Percentiles rank a stretch among this genome's conserved stretches.
Conservation (phyloP, 305 asterid genomes). For the Solanum hybrid region DNA sequence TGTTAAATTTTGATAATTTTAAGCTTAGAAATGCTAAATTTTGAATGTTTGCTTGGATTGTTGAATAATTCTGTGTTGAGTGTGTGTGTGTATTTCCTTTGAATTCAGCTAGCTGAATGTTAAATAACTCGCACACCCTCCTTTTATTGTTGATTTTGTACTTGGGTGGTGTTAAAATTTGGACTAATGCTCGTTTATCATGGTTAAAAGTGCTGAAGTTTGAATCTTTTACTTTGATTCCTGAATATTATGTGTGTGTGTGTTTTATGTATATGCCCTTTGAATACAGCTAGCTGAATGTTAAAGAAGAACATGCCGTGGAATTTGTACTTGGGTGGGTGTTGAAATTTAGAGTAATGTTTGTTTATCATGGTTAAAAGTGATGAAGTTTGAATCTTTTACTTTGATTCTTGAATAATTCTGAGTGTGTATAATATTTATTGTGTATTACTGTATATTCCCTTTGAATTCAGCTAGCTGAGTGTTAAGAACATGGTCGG, state of each 20-base stretch:
- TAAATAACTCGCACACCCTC: not conserved
- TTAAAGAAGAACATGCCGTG: not conserved
- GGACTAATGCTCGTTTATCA: not conserved
- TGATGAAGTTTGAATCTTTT: not conserved
- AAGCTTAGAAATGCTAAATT: not conserved
- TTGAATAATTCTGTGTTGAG: not conserved
- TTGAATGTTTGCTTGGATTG: not conserved
- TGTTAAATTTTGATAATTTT: not conserved
- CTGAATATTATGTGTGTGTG: not conserved
- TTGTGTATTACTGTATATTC: not conserved
- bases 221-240: constrained; percentile 5
- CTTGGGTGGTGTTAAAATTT: not conserved
- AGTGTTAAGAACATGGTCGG: not conserved
- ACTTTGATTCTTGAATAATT: constrained; percentile 6
- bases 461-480: not conserved
- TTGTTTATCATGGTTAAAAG: not conserved
- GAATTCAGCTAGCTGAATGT: not conserved
- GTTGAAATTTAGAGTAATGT: not conserved
- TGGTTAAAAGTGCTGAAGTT: not conserved
- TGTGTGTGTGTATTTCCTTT: not conserved
- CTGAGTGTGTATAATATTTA: not conserved
- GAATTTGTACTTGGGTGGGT: not conserved
- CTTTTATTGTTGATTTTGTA: not conserved
- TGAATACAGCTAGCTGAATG: not conserved
- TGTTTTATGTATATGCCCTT: not conserved